These are phyloP conservation scores for Geotrichum reessii DNA, from an alignment of 1,139 yeast genomes.

Conservation along the genomic window DNA sequence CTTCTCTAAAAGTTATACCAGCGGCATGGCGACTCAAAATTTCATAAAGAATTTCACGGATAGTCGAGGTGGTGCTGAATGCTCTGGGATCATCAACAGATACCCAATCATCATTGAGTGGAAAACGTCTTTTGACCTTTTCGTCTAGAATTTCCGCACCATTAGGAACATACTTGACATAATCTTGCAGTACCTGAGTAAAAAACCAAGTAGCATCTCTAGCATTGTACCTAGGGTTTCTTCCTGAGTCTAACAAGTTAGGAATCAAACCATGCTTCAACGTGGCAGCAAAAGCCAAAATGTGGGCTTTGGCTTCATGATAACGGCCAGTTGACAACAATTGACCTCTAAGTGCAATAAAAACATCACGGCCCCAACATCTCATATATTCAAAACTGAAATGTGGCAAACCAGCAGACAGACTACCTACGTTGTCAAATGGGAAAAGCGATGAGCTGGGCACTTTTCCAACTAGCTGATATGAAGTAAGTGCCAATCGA, in stretches of 20 bases:
- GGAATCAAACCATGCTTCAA: slow-evolving; percentile 94
- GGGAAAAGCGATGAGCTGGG: slow-evolving; percentile 74
- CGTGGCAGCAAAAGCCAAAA: slow-evolving; percentile 82
- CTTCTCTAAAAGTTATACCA: slow-evolving; percentile 86
- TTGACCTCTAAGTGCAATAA: slow-evolving; percentile 78
- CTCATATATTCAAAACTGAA: slow-evolving; percentile 88
- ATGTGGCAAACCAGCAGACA: slow-evolving; percentile 97
- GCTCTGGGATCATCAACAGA: slow-evolving; percentile 67
- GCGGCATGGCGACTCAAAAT: slow-evolving; percentile 78
- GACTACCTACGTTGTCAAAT: slow-evolving; percentile 51
- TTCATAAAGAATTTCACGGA: slow-evolving; percentile 76
- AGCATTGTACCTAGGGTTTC: slow-evolving; percentile 91
- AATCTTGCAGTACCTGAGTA: slow-evolving; percentile 80
- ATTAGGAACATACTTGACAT: slow-evolving; percentile 58
- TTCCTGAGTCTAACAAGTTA: slow-evolving; percentile 83
- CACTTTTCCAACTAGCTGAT: slow-evolving; percentile 80
- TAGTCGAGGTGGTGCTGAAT: slow-evolving; percentile 60
- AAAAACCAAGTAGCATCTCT: slow-evolving; percentile 98
- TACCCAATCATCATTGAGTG: slow-evolving; percentile 77
- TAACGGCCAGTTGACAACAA: slow-evolving; percentile 69
- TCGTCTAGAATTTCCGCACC: slow-evolving; percentile 66
- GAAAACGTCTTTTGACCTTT: slow-evolving; percentile 76
- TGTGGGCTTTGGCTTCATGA: slow-evolving; percentile 76
- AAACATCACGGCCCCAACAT: slow-evolving; percentile 98
- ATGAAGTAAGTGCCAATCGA: slow-evolving; percentile 70